Evolutionary conservation across 352 stramenopile genomes (phyloP).

Genomic region (Phytophthora brassicae): DNA sequence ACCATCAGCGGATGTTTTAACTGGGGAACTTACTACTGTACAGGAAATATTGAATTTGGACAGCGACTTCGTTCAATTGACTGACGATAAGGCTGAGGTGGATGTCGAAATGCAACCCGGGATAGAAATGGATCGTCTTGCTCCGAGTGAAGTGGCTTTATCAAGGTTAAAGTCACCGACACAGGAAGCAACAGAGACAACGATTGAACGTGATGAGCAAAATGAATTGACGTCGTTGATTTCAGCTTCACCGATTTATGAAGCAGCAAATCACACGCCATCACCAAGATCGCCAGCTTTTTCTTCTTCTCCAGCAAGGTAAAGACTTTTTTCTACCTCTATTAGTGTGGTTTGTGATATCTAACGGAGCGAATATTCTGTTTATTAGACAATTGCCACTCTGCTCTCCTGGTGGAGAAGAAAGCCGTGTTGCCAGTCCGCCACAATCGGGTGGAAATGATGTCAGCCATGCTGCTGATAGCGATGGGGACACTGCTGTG

Average conservation of each 20-base stretch:
- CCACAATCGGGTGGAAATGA: constrained; percentile 1
- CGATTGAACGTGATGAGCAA: background rate
- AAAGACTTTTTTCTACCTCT: background rate
- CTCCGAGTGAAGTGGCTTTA: constrained; percentile 14
- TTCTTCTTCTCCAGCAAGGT: constrained; percentile 22
- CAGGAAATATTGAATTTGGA: background rate
- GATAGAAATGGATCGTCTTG: background rate
- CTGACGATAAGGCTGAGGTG: background rate
- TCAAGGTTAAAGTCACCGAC: background rate
- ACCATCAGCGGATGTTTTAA: background rate
- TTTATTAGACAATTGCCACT: constrained; percentile 13
- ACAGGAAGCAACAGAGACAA: background rate
- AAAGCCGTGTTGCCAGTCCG: constrained; percentile 17
- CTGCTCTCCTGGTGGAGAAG: background rate
- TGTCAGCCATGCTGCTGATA: background rate
- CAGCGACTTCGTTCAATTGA: background rate
- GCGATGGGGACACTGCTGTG: background rate
- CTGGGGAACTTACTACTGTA: background rate
- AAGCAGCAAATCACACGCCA: background rate
- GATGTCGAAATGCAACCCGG: constrained; percentile 5
- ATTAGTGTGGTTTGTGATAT: background rate
- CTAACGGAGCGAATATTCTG: background rate
- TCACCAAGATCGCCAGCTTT: background rate
- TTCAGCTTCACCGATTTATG: background rate
- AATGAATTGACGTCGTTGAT: constrained; percentile 14